Conservation (phyloP, 2,329 filamentous ascomycete species). For the Ascochyta clinopodiicola region DNA sequence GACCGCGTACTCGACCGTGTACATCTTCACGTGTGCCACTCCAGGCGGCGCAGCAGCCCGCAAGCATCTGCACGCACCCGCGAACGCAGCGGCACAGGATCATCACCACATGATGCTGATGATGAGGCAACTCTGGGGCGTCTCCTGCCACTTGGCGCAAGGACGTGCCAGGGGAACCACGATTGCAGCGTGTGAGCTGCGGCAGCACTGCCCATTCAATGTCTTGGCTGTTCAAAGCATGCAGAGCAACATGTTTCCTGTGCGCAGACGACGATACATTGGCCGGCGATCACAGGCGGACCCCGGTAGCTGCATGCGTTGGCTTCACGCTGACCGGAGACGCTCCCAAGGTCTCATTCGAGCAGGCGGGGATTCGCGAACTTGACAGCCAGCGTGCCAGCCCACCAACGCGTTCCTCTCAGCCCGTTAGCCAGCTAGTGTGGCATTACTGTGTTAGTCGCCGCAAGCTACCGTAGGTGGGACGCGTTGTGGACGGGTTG, state of each 20-base stretch:
- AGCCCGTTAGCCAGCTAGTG: conserved; percentile 12
- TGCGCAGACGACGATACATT: conserved; percentile 37
- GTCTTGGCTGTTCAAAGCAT: conserved; percentile 28
- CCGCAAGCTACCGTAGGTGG: conserved; percentile 10
- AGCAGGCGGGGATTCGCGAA: conserved; percentile 37
- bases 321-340: conserved; percentile 39
- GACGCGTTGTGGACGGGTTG: conserved; percentile 11
- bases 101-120: conserved; percentile 5
- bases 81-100: conserved; percentile 1
- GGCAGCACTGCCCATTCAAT: conserved; percentile 36
- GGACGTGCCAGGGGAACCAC: conserved; percentile 14
- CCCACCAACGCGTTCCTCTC: conserved; percentile 24
- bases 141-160: conserved; percentile 16
- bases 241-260: conserved; percentile 41
- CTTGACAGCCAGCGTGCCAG: conserved; percentile 9
- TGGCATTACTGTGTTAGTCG: conserved; percentile 2
- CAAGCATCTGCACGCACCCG: conserved; percentile 6
- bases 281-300: conserved; percentile 37
- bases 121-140: conserved; percentile 3
- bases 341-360: conserved; percentile 31
- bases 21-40: conserved; percentile 4
- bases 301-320: conserved; percentile 47
- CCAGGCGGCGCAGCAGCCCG: conserved; percentile 8
- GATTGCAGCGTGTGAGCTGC: conserved; percentile 23
- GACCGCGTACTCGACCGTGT: conserved; percentile 15